Percentiles rank a stretch among this genome's conserved stretches.
phyloP scores from a whole-genome alignment of 2,329 filamentous ascomycete species.

The Colletotrichum coccodes region DNA sequence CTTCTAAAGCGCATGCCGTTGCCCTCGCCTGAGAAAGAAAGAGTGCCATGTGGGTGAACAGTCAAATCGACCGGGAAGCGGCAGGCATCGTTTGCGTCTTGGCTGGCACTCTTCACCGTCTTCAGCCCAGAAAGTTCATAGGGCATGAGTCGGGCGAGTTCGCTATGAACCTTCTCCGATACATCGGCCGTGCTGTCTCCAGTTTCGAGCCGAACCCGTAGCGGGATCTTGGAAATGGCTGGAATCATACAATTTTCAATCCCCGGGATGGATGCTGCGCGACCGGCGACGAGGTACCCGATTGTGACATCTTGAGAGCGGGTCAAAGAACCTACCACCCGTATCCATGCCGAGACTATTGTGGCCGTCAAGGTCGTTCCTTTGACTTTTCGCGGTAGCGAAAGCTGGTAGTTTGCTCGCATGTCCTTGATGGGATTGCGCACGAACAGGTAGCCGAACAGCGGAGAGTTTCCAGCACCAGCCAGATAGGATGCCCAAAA shows the following conservation, averaged over 20 bases:
- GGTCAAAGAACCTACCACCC: background rate
- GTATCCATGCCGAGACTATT: constrained; percentile 7
- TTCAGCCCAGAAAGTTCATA: constrained; percentile 10
- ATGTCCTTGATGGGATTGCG: constrained; percentile 9
- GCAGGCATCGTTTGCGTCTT: constrained; percentile 20
- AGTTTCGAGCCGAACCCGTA: background rate
- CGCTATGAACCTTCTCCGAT: constrained; percentile 11
- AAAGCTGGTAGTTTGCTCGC: constrained; percentile 1
- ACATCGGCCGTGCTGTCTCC: background rate
- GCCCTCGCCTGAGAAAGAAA: constrained; percentile 3
- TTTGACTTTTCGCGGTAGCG: constrained; percentile 4
- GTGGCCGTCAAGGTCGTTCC: constrained; percentile 9
- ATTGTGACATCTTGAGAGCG: constrained; percentile 2
- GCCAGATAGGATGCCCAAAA: constrained; percentile 22
- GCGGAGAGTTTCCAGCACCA: background rate
- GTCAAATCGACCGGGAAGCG: constrained; percentile 15
- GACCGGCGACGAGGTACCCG: constrained; percentile 12
- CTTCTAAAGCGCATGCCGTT: background rate
- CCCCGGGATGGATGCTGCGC: constrained; percentile 6
- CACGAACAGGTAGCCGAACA: constrained; percentile 13
- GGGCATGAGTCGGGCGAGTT: constrained; percentile 14
- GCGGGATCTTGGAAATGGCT: constrained; percentile 8
- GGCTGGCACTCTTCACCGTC: background rate
- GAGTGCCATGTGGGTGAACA: background rate
- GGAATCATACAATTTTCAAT: constrained; percentile 2